Percentiles rank a stretch among this genome's conserved stretches.
Conservation (phyloP, 177 flowering plant species). For the Vitis hybrid region DNA sequence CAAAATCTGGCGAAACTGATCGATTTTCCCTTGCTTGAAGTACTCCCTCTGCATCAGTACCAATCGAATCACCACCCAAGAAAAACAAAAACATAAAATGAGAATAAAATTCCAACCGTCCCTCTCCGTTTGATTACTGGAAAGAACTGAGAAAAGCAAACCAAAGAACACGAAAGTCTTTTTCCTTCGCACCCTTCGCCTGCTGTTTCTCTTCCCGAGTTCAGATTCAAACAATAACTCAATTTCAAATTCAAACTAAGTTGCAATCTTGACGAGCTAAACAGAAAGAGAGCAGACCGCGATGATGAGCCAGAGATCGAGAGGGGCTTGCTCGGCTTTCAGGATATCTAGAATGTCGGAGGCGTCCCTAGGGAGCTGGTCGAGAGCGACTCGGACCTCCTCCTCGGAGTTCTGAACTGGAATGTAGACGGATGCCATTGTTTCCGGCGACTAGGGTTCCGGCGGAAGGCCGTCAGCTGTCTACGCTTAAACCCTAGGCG, state of each 20-base stretch:
- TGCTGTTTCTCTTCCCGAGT: too few relatives aligned
- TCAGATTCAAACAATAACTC: background rate
- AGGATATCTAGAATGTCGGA: conserved; percentile 95
- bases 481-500: background rate
- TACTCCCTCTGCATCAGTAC: conserved; percentile 80
- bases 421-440: conserved; percentile 85
- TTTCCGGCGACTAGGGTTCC: background rate
- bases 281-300: conserved; percentile 49
- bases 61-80: background rate
- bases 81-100: background rate
- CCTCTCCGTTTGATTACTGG: background rate
- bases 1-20: conserved; percentile 86
- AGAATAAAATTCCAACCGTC: background rate
- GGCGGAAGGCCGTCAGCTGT: background rate
- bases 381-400: conserved; percentile 87
- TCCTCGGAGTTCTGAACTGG: conserved; percentile 96
- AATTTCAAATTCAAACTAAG: background rate
- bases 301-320: conserved; percentile 96
- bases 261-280: background rate
- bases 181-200: background rate
- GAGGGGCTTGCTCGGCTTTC: conserved; percentile 98
- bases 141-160: background rate
- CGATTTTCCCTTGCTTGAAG: conserved; percentile 90
- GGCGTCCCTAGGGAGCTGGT: conserved; percentile 91
- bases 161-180: background rate